Base-by-base conservation (phyloP, 805 yeast species). In the Candida tammaniensis region DNA sequence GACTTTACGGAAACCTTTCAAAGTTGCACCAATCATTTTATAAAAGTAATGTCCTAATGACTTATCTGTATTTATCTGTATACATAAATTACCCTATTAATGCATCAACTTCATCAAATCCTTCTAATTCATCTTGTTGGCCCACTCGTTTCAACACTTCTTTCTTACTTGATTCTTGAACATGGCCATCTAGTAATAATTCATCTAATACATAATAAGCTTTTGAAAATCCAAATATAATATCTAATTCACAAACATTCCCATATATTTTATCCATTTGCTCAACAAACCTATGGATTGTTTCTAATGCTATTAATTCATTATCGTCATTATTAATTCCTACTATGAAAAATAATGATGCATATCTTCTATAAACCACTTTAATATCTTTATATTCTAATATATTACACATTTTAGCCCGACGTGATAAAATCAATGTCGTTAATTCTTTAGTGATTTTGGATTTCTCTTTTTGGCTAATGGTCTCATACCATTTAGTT, bases 191-290 rank as follows among this genome's bases (percentile, higher is more conserved):
- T 31, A 91, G 73, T 31, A 93, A 60, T 47, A 93, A 68, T 57
- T 93, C 98, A 57, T 93, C 96, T 44, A 93, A 66, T 9, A 93
- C 82, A 59, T 86, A 85, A 57, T 93, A 93, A 0, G 98, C 97
- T 54, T 86, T 84, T 48, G 85, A 86, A 63, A 93, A 93, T 52
- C 94, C 93, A 74, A 93, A 93, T 31, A 93, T 93, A 43, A 93
- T 93, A 62, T 93, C 98, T 50, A 93, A 69, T 57, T 93, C 98
- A 61, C 97, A 88, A 12, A 93, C 98, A 52, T 87, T 91, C 9
- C 96, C 97, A 55, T 86, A 93, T 40, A 88, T 79, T 48, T 84
- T 82, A 66, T 93, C 98, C 96, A 93, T 87, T 45, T 86, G 88
- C 58, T 93, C 98, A 25, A 93, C 98, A 56, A 81, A 93, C 41